A percentile compares a stretch with the other conserved stretches of the same genome.
phyloP scores from a whole-genome alignment of 2,329 filamentous ascomycete species.

The Fusarium ambrosium region DNA sequence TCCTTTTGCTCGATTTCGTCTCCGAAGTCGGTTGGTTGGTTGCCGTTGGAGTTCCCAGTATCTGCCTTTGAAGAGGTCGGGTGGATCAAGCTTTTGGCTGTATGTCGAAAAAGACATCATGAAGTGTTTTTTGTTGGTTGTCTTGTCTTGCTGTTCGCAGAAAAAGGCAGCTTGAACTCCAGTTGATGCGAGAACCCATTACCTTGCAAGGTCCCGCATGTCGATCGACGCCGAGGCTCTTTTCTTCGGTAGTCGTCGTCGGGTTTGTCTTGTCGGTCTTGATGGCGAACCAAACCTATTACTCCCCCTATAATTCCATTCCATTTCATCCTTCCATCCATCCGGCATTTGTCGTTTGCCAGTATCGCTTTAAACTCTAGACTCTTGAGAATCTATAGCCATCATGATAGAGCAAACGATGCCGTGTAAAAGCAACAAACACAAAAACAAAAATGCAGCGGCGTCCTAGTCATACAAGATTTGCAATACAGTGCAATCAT shows the following conservation, averaged over 20 bases:
- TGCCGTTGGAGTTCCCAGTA: slow-evolving; percentile 43
- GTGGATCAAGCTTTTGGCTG: slow-evolving; percentile 49
- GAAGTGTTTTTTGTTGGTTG: slow-evolving; percentile 34
- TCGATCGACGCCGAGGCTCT: slow-evolving; percentile 38
- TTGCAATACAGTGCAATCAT: slow-evolving; percentile 35
- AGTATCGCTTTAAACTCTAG: slow-evolving; percentile 4
- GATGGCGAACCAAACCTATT: slow-evolving; percentile 47
- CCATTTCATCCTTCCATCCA: slow-evolving; percentile 20
- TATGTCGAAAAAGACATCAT: slow-evolving; percentile 43
- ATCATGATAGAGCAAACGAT: slow-evolving; percentile 24
- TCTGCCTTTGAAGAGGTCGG: slow-evolving; percentile 50
- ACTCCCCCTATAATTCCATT: slow-evolving; percentile 35
- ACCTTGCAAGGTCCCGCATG: slow-evolving; percentile 33
- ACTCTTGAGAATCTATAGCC: slow-evolving; percentile 16
- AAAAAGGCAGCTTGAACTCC: slow-evolving; percentile 48
- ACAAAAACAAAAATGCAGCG: slow-evolving; percentile 40
- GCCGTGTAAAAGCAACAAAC: slow-evolving; percentile 34
- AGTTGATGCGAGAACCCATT: slow-evolving; percentile 43
- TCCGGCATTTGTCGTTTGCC: slow-evolving; percentile 21
- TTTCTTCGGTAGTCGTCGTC: slow-evolving; percentile 35
- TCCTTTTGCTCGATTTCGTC: slow-evolving; percentile 44
- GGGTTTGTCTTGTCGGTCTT: slow-evolving; percentile 42
- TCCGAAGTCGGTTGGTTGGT: slow-evolving; percentile 42
- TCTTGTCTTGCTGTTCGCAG: slow-evolving; percentile 36
- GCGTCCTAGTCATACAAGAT: slow-evolving; percentile 52